A percentile compares a stretch with the other conserved stretches of the same genome.
phyloP scores from a whole-genome alignment of 2,329 filamentous ascomycete species.

The Fusarium phyllophilum region DNA sequence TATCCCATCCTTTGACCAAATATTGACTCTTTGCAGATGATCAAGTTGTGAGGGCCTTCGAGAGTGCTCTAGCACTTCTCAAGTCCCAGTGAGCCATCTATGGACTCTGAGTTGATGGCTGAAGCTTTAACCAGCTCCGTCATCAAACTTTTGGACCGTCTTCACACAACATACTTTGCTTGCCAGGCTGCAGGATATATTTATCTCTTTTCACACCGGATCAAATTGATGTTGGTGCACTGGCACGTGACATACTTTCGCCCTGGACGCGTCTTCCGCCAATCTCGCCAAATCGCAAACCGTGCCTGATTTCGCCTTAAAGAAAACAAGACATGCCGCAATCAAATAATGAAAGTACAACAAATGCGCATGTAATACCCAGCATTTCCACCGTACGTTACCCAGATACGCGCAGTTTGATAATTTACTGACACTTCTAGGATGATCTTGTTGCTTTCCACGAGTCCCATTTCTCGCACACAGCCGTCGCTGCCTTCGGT shows the following conservation, averaged over 20 bases:
- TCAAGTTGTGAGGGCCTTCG: conserved; percentile 71
- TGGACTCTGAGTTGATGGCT: background rate
- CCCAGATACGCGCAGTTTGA: background rate
- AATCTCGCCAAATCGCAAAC: conserved; percentile 24
- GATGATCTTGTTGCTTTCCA: conserved; percentile 70
- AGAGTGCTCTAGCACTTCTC: conserved; percentile 68
- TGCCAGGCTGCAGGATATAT: background rate
- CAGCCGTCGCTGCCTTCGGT: conserved; percentile 58
- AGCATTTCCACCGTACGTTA: conserved; percentile 44
- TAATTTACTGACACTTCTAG: conserved; percentile 52
- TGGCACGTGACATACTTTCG: conserved; percentile 39
- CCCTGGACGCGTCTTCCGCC: conserved; percentile 20
- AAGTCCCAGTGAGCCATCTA: conserved; percentile 46
- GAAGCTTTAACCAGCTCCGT: background rate
- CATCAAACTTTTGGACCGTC: background rate
- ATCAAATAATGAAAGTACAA: conserved; percentile 22
- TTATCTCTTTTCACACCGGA: background rate
- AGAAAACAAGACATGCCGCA: conserved; percentile 35
- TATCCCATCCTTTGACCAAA: background rate
- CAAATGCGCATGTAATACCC: conserved; percentile 29
- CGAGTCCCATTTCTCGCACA: conserved; percentile 65
- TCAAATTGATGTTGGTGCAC: conserved; percentile 4
- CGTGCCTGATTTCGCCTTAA: conserved; percentile 7
- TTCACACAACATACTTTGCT: background rate
- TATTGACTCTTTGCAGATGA: conserved; percentile 48